These are phyloP conservation scores for Paramecium pentaurelia DNA, from an alignment of 73 alveolate genomes.

Conservation along the genomic window DNA sequence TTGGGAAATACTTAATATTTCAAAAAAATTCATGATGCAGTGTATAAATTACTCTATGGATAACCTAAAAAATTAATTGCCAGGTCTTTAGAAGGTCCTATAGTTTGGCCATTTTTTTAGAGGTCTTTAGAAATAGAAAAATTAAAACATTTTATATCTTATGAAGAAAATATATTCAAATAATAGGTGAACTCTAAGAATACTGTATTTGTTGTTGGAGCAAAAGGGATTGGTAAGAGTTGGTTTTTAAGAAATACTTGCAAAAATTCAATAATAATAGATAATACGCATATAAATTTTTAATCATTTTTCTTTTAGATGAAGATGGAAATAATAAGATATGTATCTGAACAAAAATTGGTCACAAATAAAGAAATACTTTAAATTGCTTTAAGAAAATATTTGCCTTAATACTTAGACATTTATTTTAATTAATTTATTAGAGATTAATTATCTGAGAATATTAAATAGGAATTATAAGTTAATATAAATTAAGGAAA, in stretches of 20 bases:
- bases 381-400: neutral
- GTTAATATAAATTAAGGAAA: neutral
- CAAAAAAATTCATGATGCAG: neutral
- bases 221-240: neutral
- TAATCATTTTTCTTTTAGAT: neutral
- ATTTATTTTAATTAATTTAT: neutral
- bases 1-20: neutral
- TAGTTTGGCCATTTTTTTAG: neutral
- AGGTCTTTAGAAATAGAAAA: neutral
- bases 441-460: neutral
- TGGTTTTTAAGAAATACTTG: slow-evolving; percentile 28
- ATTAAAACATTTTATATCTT: neutral
- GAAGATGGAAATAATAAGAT: neutral
- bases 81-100: neutral
- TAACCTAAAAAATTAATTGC: neutral
- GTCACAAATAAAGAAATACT: neutral
- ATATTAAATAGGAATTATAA: neutral
- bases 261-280: neutral
- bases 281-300: neutral
- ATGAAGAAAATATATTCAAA: neutral
- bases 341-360: neutral
- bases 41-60: neutral
- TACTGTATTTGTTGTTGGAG: slow-evolving; percentile 12
- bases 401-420: neutral
- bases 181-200: neutral